Percentiles rank a stretch among this genome's conserved stretches.
phyloP scores from a whole-genome alignment of 2,329 filamentous ascomycete species.

The Tolypocladium amazonense region DNA sequence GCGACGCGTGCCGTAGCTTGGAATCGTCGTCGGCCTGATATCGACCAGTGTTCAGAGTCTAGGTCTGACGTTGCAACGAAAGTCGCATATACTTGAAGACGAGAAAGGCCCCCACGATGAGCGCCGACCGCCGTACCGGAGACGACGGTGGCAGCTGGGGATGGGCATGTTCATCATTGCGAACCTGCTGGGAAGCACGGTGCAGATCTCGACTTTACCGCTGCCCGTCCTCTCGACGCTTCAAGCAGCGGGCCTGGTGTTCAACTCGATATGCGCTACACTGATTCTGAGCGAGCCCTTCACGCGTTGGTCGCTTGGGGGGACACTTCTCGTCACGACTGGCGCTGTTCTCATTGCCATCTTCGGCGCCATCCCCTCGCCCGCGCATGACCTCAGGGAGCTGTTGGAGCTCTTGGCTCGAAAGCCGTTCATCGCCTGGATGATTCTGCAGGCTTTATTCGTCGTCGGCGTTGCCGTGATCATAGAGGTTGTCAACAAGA shows the following conservation, averaged over 20 bases:
- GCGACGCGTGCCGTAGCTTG: conserved; percentile 47
- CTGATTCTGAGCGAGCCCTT: conserved; percentile 89
- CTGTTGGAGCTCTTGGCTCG: conserved; percentile 65
- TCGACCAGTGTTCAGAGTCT: conserved; percentile 93
- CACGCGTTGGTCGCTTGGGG: conserved; percentile 83
- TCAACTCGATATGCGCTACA: conserved; percentile 96
- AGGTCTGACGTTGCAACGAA: conserved; percentile 89
- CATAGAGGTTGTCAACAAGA: conserved; percentile 43
- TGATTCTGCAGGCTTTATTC: conserved; percentile 66
- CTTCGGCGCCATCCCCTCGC: conserved; percentile 89
- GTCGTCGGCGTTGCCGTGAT: conserved; percentile 57
- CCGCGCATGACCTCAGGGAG: conserved; percentile 78
- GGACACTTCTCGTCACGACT: conserved; percentile 75
- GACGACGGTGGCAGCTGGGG: conserved; percentile 89
- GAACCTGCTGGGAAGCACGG: conserved; percentile 88
- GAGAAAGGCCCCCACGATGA: conserved; percentile 73
- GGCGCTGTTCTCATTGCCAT: conserved; percentile 88
- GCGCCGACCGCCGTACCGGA: conserved; percentile 76
- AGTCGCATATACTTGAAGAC: conserved; percentile 96
- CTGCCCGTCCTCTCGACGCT: conserved; percentile 89
- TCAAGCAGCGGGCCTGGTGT: conserved; percentile 91
- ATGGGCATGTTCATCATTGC: conserved; percentile 96
- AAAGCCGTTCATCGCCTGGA: conserved; percentile 76
- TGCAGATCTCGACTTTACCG: conserved; percentile 93
- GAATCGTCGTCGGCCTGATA: conserved; percentile 83